Evolutionary conservation across 768 basidiomycete species (phyloP), one percentile per base, ranked within the genome.

Genomic region (Boletus bicolor): DNA sequence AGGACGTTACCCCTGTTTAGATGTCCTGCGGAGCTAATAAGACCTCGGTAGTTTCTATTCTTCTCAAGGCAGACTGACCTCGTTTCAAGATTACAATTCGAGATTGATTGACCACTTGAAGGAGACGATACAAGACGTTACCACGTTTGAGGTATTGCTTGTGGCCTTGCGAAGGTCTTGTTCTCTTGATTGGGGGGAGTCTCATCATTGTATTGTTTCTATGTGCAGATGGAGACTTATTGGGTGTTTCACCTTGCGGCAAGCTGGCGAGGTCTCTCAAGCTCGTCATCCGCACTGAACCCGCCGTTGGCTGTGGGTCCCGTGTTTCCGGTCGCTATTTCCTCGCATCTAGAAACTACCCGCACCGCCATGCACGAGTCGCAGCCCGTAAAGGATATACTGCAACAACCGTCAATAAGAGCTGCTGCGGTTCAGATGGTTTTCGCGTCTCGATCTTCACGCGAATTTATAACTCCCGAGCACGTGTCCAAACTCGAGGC

Each of bases 381-480:
- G 1, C 26, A 15, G 10, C 49, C 46, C 2, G 44, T 38, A 44
- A 36, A 52, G 45, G 47, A 51, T 42, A n/a, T 52, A 60, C 30
- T 24, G 4, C 32, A 24, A 24, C 63, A 55, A 19, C 64, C 75
- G 17, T 60, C 64, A 54, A 91, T 92, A 63, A 79, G 81, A 62
- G 91, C 86, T n/a, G 87, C 90, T 15, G 86, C 87, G 15, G 82
- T 82, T 21, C 90, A 92, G 56, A 88, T 91, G 81, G 81, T 91
- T 5, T 93, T 89, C 64, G 90, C 90, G n/a, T 80, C 84, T 42
- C 82, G 90, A 46, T 77, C 75, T 41, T 86, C 87, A 28, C 79
- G 77, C 59, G 87, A 81, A 57, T 91, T 92, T 64, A 91, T 93
- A 64, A 83, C 82, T 4, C 90, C 91, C 6, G 75, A 82, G 38